Conservation (phyloP, 176 grass and related monocot genomes). For the Oropetium thomaeum region DNA sequence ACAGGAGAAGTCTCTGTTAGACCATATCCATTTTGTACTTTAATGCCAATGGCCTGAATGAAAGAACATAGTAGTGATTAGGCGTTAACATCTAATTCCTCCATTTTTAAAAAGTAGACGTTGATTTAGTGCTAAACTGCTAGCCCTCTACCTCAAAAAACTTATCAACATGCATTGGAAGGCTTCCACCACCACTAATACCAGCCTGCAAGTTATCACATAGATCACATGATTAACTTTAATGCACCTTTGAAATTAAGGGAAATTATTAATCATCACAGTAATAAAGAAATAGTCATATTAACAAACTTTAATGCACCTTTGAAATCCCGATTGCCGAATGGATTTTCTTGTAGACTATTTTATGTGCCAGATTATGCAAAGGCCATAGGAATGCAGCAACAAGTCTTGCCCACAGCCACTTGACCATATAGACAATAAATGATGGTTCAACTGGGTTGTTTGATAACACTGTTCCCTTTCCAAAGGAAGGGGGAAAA, state of each 20-base stretch:
- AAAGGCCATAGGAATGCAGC: conserved; percentile 73
- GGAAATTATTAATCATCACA: not conserved
- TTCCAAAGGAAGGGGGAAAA: conserved; percentile 30
- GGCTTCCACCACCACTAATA: conserved; percentile 88
- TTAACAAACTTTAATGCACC: conserved; percentile 39
- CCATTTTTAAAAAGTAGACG: no score
- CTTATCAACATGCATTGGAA: conserved; percentile 79
- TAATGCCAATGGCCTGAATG: conserved; percentile 93
- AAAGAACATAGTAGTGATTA: conserved; percentile 35
- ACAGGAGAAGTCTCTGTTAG: conserved; percentile 96
- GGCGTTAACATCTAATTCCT: not conserved
- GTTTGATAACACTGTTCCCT: conserved; percentile 74
- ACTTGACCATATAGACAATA: conserved; percentile 50
- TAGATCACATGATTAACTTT: conserved; percentile 28
- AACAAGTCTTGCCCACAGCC: conserved; percentile 64
- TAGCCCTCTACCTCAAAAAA: conserved; percentile 86
- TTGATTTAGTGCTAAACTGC: no score
- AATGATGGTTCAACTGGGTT: conserved; percentile 43
- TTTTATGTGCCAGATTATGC: conserved; percentile 77
- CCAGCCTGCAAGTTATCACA: conserved; percentile 77
- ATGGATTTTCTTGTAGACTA: conserved; percentile 90
- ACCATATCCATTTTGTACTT: conserved; percentile 93
- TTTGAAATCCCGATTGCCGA: conserved; percentile 86
- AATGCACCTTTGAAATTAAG: no score
- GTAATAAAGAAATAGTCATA: conserved; percentile 10